Conservation (phyloP, 2,329 filamentous ascomycete species). For the Teratosphaeria destructans region DNA sequence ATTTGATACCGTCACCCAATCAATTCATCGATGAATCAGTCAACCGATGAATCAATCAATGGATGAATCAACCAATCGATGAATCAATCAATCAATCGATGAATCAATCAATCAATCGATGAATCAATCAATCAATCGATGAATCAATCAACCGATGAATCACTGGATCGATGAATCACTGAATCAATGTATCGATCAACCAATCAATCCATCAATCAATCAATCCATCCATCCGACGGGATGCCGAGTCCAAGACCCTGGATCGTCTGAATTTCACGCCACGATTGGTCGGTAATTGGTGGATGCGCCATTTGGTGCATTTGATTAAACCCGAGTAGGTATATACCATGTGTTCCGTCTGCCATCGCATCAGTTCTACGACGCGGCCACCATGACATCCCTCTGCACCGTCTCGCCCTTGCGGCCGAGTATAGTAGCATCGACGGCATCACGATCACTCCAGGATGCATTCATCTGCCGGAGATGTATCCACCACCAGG, state of each 20-base stretch:
- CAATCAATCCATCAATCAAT: no score
- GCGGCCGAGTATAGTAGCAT: slow-evolving; percentile 12
- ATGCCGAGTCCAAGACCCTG: neutral
- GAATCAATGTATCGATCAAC: no score
- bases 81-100: no score
- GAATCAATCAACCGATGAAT: no score
- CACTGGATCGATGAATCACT: no score
- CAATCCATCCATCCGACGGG: neutral
- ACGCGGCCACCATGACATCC: slow-evolving; percentile 9
- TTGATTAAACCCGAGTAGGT: neutral
- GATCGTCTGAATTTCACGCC: neutral
- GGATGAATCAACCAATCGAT: no score
- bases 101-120: no score
- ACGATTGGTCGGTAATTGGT: neutral
- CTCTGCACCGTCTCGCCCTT: slow-evolving; percentile 12
- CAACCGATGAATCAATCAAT: no score
- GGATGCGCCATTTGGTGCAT: neutral
- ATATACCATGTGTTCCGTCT: neutral
- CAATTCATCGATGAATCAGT: no score
- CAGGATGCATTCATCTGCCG: slow-evolving; percentile 21
- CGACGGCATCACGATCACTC: slow-evolving; percentile 7
- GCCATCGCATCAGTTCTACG: neutral
- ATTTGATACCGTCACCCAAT: neutral
- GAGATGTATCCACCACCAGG: slow-evolving; percentile 23
- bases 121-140: neutral